Evolutionary conservation across 2,329 filamentous ascomycete species (phyloP).

Genomic region (Escovopsis sp.): DNA sequence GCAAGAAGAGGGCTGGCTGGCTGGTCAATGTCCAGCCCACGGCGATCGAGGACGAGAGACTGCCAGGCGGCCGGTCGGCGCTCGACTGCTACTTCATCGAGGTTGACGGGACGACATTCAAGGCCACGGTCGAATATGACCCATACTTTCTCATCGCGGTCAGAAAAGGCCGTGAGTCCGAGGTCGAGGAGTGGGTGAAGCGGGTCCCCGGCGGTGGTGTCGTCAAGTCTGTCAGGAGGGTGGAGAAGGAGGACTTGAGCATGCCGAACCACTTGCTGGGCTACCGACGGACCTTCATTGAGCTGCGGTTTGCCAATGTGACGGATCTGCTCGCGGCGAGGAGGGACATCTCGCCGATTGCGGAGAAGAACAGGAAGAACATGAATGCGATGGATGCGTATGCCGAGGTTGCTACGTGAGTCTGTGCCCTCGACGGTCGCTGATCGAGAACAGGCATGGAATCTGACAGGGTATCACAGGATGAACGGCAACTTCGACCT

Average conservation of each 20-base stretch:
- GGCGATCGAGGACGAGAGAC: conserved; percentile 68
- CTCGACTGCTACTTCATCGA: conserved; percentile 97
- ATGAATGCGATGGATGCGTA: conserved; percentile 97
- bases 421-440: conserved; percentile 8
- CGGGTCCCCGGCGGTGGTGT: conserved; percentile 63
- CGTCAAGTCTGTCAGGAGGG: conserved; percentile 59
- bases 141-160: conserved; percentile 91
- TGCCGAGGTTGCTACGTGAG: conserved; percentile 81
- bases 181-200: conserved; percentile 93
- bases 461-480: conserved; percentile 28
- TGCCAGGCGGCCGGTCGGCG: conserved; percentile 71
- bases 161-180: conserved; percentile 72
- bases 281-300: conserved; percentile 75
- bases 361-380: conserved; percentile 92
- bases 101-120: conserved; percentile 79
- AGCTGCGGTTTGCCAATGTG: conserved; percentile 79
- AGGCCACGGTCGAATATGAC: conserved; percentile 90
- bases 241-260: conserved; percentile 85
- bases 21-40: conserved; percentile 91
- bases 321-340: conserved; percentile 72
- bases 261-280: conserved; percentile 95
- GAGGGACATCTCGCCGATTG: conserved; percentile 73
- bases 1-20: conserved; percentile 73
- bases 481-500: conserved; percentile 75
- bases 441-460: neutral